Evolutionary conservation across 768 basidiomycete genomes (phyloP).

Genomic region (Postia placenta): DNA sequence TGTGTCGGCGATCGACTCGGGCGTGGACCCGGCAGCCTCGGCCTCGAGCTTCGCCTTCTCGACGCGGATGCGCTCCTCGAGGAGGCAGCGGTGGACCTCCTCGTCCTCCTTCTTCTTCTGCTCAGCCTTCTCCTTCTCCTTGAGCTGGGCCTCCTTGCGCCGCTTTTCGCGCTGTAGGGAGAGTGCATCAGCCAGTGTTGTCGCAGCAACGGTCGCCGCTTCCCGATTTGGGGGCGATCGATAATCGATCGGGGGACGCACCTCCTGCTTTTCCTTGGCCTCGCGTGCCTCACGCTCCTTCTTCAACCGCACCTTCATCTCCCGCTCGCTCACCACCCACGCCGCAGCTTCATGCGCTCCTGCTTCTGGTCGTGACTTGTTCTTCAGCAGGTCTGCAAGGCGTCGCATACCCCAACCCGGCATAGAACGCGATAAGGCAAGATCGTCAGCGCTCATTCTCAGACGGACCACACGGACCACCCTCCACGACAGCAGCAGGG

Average conservation of each 20-base stretch:
- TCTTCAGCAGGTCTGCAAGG: slow-evolving; percentile 63
- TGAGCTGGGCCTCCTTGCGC: slow-evolving; percentile 36
- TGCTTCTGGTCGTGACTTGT: slow-evolving; percentile 76
- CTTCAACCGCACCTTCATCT: slow-evolving; percentile 66
- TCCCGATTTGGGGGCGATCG: slow-evolving; percentile 14
- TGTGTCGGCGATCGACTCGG: slow-evolving; percentile 11
- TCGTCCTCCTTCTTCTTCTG: slow-evolving; percentile 61
- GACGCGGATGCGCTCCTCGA: slow-evolving; percentile 10
- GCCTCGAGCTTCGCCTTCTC: slow-evolving; percentile 3
- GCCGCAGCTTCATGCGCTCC: slow-evolving; percentile 60
- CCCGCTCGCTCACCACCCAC: slow-evolving; percentile 75
- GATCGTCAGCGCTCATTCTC: slow-evolving; percentile 22
- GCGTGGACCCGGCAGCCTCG: not conserved
- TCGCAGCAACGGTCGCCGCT: slow-evolving; percentile 3
- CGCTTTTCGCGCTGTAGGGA: slow-evolving; percentile 36
- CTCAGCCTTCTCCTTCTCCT: slow-evolving; percentile 55
- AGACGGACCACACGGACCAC: slow-evolving; percentile 17
- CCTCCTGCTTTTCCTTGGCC: slow-evolving; percentile 59
- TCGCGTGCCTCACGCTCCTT: slow-evolving; percentile 71
- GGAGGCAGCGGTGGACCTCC: slow-evolving; percentile 29
- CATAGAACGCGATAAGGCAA: not conserved
- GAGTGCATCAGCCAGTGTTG: slow-evolving; percentile 6
- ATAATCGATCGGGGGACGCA: slow-evolving; percentile 32
- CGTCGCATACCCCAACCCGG: slow-evolving; percentile 1
- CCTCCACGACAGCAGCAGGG: slow-evolving; percentile 2